A percentile compares a stretch with the other conserved stretches of the same genome.
Evolutionary conservation across 2,329 filamentous ascomycete species (phyloP).

Genomic region (Blastomyces parvus): DNA sequence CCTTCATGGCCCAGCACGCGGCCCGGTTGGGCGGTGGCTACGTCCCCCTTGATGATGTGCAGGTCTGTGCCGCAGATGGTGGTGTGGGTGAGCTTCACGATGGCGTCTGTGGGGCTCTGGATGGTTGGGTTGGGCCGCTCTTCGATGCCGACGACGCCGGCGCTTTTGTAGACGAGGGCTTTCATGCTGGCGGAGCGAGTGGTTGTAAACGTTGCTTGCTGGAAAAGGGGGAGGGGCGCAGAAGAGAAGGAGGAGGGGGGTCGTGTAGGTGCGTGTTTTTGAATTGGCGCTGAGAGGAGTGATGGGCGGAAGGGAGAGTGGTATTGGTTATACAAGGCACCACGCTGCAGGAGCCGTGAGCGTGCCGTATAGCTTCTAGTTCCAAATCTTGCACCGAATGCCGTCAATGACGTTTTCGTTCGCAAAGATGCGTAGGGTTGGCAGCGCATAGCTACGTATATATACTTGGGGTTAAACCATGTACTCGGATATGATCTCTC

Average conservation of each 20-base stretch:
- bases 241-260: neutral
- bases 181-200: slow-evolving; percentile 31
- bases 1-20: slow-evolving; percentile 47
- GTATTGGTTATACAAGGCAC: neutral
- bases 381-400: neutral
- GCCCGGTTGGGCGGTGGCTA: slow-evolving; percentile 40
- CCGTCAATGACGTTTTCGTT: neutral
- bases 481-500: no score
- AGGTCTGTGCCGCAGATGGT: slow-evolving; percentile 49
- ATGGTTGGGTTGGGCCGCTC: slow-evolving; percentile 38
- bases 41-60: slow-evolving; percentile 48
- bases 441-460: neutral
- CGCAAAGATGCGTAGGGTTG: neutral
- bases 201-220: neutral
- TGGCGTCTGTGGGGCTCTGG: slow-evolving; percentile 38
- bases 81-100: slow-evolving; percentile 41
- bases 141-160: slow-evolving; percentile 29
- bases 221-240: neutral
- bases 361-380: neutral
- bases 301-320: neutral
- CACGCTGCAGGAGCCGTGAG: neutral
- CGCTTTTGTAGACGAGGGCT: slow-evolving; percentile 38
- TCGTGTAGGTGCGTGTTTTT: neutral
- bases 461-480: no score
- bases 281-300: neutral